Evolutionary conservation across 169 alveolate genomes (phyloP).

Genomic region (Plasmodium knowlesi): DNA sequence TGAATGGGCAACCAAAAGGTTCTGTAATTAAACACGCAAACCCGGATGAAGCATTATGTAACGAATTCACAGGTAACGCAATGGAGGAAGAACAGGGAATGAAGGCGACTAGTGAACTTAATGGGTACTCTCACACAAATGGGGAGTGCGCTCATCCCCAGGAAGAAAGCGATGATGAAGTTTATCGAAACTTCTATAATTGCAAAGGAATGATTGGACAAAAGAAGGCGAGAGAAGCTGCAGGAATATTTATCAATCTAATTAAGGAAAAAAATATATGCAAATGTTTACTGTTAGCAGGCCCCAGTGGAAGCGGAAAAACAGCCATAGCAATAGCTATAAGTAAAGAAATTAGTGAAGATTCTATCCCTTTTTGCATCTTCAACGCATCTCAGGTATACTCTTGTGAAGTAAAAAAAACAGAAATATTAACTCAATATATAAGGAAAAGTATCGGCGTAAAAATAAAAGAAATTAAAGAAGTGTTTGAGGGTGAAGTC

Average conservation of each 20-base stretch:
- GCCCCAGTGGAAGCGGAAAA: slow-evolving; percentile 99
- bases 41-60: neutral
- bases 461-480: slow-evolving; percentile 97
- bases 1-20: neutral
- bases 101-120: neutral
- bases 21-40: neutral
- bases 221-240: slow-evolving; percentile 99
- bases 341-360: slow-evolving; percentile 97
- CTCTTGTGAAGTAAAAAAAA: slow-evolving; percentile 75
- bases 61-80: neutral
- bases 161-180: slow-evolving; percentile 30
- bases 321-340: slow-evolving; percentile 99
- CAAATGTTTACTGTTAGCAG: slow-evolving; percentile 90
- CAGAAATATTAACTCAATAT: slow-evolving; percentile 76
- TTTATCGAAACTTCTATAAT: slow-evolving; percentile 27
- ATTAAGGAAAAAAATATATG: slow-evolving; percentile 95
- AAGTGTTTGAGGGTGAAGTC: slow-evolving; percentile 90
- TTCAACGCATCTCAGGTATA: slow-evolving; percentile 76
- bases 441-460: slow-evolving; percentile 97
- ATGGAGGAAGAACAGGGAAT: neutral
- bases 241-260: slow-evolving; percentile 98
- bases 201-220: slow-evolving; percentile 98
- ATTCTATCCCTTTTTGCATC: slow-evolving; percentile 74
- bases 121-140: neutral
- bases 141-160: neutral